phyloP scores from a whole-genome alignment of 305 asterid genomes.

The Fraxinus latifolia region DNA sequence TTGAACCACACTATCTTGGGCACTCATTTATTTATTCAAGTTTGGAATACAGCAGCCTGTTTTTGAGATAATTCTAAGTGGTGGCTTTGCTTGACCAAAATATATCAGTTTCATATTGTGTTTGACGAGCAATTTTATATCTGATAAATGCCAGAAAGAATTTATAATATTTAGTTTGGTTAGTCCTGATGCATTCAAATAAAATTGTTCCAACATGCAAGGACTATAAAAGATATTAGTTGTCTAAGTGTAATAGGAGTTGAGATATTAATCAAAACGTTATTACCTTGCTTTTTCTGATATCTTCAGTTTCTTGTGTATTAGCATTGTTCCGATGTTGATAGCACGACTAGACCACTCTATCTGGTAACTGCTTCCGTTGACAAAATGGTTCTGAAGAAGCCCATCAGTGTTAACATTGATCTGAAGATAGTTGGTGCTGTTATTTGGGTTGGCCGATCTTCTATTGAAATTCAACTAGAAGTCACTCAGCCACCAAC shows the following conservation, averaged over 20 bases:
- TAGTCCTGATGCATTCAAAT: background rate
- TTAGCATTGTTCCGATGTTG: constrained; percentile 84
- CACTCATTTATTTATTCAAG: background rate
- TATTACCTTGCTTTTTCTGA: background rate
- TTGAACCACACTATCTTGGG: background rate
- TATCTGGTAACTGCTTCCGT: constrained; percentile 86
- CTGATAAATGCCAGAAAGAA: background rate
- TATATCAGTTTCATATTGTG: background rate
- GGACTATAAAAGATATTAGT: background rate
- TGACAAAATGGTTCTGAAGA: constrained; percentile 87
- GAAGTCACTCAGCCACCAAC: constrained; percentile 65
- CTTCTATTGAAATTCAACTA: constrained; percentile 90
- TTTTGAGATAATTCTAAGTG: background rate
- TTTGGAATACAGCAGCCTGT: background rate
- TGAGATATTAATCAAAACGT: constrained; percentile 11
- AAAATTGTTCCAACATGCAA: background rate
- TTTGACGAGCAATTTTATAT: background rate
- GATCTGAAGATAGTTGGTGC: constrained; percentile 81
- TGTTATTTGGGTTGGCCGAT: constrained; percentile 87
- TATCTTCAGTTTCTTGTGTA: constrained; percentile 18
- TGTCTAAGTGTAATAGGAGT: background rate
- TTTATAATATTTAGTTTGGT: background rate
- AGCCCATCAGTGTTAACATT: constrained; percentile 69
- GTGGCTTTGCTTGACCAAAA: background rate
- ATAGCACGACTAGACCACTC: constrained; percentile 76